These are phyloP conservation scores for Vigna trinervia DNA, from an alignment of 306 rosid species.

Conservation along the genomic window DNA sequence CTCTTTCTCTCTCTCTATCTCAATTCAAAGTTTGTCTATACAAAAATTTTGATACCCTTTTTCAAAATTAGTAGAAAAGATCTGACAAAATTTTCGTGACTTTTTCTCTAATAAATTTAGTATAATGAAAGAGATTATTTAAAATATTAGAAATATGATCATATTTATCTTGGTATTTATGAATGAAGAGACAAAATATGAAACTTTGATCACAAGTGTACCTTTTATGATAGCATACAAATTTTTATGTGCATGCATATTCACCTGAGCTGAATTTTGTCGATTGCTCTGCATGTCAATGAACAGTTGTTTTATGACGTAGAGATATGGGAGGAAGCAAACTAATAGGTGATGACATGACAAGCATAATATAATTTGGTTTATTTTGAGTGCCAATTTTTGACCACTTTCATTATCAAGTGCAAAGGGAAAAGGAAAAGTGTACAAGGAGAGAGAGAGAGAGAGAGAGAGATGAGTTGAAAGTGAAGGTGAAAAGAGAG, in stretches of 20 bases:
- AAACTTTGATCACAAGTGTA: no score
- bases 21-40: no score
- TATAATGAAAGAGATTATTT: no score
- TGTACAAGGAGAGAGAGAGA: background rate
- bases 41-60: no score
- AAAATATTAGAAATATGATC: no score
- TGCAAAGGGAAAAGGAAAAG: constrained; percentile 16
- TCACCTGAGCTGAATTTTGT: constrained; percentile 32
- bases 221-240: no score
- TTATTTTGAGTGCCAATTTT: constrained; percentile 22
- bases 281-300: constrained; percentile 37
- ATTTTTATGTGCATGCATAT: background rate
- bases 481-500: constrained; percentile 38
- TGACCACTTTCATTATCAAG: constrained; percentile 32
- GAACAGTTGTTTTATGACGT: constrained; percentile 11
- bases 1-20: no score
- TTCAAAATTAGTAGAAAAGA: no score
- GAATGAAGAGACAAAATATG: background rate
- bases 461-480: background rate
- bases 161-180: no score
- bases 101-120: no score
- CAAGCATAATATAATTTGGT: background rate
- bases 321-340: background rate
- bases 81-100: no score
- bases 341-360: background rate